Conservation (phyloP, 169 alveolate species). For the Eimeria falciformis region DNA sequence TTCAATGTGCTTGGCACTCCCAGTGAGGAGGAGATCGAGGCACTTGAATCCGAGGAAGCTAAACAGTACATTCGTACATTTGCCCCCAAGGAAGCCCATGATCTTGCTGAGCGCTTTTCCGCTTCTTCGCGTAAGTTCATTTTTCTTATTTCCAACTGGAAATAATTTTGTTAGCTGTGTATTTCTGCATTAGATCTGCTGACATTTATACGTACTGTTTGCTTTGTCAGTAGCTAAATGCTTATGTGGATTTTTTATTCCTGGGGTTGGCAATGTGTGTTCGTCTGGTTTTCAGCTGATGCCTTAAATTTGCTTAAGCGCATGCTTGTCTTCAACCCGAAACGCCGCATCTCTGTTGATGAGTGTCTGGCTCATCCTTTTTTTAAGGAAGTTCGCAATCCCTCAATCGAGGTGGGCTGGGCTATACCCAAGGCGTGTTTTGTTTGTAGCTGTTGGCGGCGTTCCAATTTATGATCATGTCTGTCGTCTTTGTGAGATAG, state of each 20-base stretch:
- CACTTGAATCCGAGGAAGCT: conserved; percentile 91
- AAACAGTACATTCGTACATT: conserved; percentile 88
- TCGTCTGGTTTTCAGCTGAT: conserved; percentile 75
- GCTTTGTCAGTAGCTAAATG: too few relatives aligned
- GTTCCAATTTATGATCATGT: background rate
- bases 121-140: conserved; percentile 87
- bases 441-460: background rate
- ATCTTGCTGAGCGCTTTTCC: conserved; percentile 86
- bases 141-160: too few relatives aligned
- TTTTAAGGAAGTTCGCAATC: conserved; percentile 90
- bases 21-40: conserved; percentile 93
- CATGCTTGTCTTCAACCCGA: conserved; percentile 95
- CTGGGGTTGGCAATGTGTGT: background rate
- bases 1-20: conserved; percentile 98
- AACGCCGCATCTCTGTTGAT: conserved; percentile 92
- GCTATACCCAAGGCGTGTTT: background rate
- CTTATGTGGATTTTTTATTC: too few relatives aligned
- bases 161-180: too few relatives aligned
- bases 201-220: too few relatives aligned
- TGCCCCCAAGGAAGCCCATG: conserved; percentile 85
- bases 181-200: too few relatives aligned
- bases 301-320: conserved; percentile 92
- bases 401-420: conserved; percentile 84
- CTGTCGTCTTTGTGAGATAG: background rate
- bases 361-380: conserved; percentile 95